Evolutionary conservation across 1,284 basidiomycete species (phyloP), one percentile per base, ranked within the genome.

Genomic region (Vanrija sp.): DNA sequence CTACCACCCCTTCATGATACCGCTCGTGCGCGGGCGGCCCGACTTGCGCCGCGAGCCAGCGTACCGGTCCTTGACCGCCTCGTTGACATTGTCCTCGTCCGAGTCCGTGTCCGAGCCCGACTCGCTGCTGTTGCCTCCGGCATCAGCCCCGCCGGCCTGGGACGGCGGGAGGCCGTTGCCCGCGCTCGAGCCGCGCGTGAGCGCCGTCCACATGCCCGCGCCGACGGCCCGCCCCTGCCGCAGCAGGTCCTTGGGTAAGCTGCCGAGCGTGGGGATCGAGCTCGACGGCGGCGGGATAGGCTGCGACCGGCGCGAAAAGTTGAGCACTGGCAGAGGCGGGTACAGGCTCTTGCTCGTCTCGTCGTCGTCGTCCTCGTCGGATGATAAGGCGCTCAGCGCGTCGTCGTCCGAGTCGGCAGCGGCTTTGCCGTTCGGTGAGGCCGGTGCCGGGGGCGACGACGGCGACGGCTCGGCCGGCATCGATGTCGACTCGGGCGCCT

Each of bases 1-100:
- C 16, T 40, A 42, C n/a, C 19, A 42, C 40, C 40, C 40, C 34
- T 34, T 34, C 34, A 34, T 34, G 34, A 34, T 34, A 5, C 34
- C 34, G 12, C 34, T 34, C 34, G 34, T 34, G 34, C 34, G 34
- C 12, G 34, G 34, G 1, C 34, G 12, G 34, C 12, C 12, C 9
- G 34, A 34, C 34, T 34, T 34, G 34, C 34, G 34, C 9, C 34
- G 9, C 34, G 34, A 34, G 21, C 50, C 52, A 6, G 64, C 61
- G 44, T 60, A 60, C 28, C 64, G 46, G 12, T 47, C 55, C 39
- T 53, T 56, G n/a, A 58, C 16, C 0, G 28, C 52, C 2, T 43
- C 54, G 6, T 57, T 59, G 3, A 52, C 52, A 10, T 57, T 44
- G 39, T 63, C 62, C 19, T 64, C 58, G 28, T 62, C 62, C 1